phyloP scores from a whole-genome alignment of 495 filamentous ascomycete species.

The Lasiosphaeria ovina region DNA sequence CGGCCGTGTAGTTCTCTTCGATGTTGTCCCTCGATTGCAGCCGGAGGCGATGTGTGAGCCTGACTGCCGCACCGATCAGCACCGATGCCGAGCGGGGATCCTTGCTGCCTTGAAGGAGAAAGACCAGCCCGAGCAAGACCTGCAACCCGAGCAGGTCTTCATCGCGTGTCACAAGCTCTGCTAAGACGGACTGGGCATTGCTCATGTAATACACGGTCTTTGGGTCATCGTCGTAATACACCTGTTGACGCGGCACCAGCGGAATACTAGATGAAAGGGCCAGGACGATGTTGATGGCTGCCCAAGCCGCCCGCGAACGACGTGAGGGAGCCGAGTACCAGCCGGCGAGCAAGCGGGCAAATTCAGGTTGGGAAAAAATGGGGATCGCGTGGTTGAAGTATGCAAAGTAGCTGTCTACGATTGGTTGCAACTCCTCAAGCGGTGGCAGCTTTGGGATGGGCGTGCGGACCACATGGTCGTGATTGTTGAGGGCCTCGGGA shows the following conservation, averaged over 20 bases:
- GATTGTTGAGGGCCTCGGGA: neutral
- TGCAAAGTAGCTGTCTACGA: conserved; percentile 30
- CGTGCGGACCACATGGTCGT: neutral
- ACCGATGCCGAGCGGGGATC: conserved; percentile 32
- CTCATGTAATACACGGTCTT: conserved; percentile 27
- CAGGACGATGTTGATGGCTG: conserved; percentile 31
- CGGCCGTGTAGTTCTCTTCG: conserved; percentile 18
- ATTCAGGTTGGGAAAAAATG: conserved; percentile 27
- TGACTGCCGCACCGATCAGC: conserved; percentile 32
- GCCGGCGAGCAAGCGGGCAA: conserved; percentile 26
- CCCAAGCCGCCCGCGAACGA: conserved; percentile 20
- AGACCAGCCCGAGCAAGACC: conserved; percentile 31
- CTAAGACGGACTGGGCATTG: conserved; percentile 31
- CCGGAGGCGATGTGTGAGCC: conserved; percentile 28
- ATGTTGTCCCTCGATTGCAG: conserved; percentile 24
- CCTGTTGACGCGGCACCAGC: conserved; percentile 13
- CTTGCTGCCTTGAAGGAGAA: conserved; percentile 26
- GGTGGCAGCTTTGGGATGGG: conserved; percentile 20
- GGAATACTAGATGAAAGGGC: conserved; percentile 29
- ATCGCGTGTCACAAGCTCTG: conserved; percentile 31
- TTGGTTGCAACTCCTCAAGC: conserved; percentile 25
- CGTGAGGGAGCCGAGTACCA: conserved; percentile 23
- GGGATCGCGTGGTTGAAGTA: conserved; percentile 34
- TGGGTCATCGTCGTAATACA: conserved; percentile 16
- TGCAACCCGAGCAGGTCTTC: conserved; percentile 32